phyloP scores from a whole-genome alignment of 768 basidiomycete genomes.

The Tricholoma bakamatsutake region DNA sequence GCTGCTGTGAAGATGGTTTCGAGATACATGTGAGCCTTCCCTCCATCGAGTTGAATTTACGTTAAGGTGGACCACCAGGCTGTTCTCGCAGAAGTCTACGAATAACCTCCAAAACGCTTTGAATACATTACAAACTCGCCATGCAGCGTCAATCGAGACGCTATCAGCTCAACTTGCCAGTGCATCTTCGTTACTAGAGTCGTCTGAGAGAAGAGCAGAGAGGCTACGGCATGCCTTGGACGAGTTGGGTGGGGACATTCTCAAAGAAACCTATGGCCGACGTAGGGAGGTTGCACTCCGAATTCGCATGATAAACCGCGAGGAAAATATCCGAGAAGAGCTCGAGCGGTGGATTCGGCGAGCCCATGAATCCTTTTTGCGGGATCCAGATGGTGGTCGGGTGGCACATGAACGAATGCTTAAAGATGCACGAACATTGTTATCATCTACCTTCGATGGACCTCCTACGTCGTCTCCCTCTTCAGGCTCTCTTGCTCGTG shows the following conservation, averaged over 20 bases:
- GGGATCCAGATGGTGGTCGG: conserved; percentile 16
- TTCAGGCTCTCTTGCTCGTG: conserved; percentile 47
- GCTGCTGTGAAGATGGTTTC: conserved; percentile 80
- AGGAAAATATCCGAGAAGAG: conserved; percentile 52
- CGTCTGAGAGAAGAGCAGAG: conserved; percentile 37
- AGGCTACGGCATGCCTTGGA: conserved; percentile 59
- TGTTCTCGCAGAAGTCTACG: conserved; percentile 75
- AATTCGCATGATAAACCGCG: conserved; percentile 56
- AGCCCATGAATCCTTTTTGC: conserved; percentile 36
- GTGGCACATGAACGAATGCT: conserved; percentile 12
- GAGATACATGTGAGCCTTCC: conserved; percentile 64
- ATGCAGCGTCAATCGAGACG: conserved; percentile 55
- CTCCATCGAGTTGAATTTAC: not conserved
- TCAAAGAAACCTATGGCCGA: conserved; percentile 67
- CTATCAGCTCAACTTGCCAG: conserved; percentile 44
- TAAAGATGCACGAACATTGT: conserved; percentile 16
- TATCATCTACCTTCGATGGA: conserved; percentile 21
- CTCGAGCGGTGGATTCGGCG: conserved; percentile 52
- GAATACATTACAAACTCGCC: conserved; percentile 50
- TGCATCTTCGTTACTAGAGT: conserved; percentile 36
- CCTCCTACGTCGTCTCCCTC: conserved; percentile 12
- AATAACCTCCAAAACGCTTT: conserved; percentile 60
- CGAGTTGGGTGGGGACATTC: conserved; percentile 63
- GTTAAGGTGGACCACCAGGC: conserved; percentile 39
- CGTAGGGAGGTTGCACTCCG: conserved; percentile 64